These are phyloP conservation scores for Hypoxylon cercidicola DNA, from an alignment of 495 filamentous ascomycete species.

Conservation along the genomic window DNA sequence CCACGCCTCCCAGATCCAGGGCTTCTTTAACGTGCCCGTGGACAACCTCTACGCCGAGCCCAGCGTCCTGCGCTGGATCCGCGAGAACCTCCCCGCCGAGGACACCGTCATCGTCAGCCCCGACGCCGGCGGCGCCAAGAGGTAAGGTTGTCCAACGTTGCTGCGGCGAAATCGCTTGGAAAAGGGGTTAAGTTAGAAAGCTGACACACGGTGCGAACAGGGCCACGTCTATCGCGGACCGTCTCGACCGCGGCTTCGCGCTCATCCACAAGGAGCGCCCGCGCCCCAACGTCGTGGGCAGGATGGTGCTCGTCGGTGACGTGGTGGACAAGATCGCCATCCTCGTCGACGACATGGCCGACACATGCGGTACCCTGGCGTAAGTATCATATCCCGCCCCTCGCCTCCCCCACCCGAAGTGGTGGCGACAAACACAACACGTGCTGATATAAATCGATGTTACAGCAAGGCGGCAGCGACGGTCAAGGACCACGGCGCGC, in stretches of 20 bases:
- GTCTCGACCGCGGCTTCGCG: conserved; percentile 93
- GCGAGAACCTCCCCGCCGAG: conserved; percentile 81
- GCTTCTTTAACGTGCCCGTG: conserved; percentile 98
- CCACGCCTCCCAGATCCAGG: conserved; percentile 81
- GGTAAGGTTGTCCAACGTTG: conserved; percentile 63
- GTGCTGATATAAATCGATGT: conserved; percentile 11
- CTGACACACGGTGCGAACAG: conserved; percentile 50
- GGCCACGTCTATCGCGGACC: conserved; percentile 95
- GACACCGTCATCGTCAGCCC: conserved; percentile 96
- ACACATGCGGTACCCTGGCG: conserved; percentile 79
- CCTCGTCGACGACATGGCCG: conserved; percentile 90
- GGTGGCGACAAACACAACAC: neutral
- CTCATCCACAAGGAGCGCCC: conserved; percentile 98
- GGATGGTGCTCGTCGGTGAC: conserved; percentile 86
- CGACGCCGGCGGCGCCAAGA: conserved; percentile 95
- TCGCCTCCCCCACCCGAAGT: neutral
- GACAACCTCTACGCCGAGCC: conserved; percentile 98
- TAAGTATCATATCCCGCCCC: conserved; percentile 14
- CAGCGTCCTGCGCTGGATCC: conserved; percentile 88
- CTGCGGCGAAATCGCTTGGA: neutral
- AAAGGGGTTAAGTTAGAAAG: conserved; percentile 9
- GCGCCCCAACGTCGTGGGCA: conserved; percentile 92
- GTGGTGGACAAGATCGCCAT: conserved; percentile 72
- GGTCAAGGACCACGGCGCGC: conserved; percentile 88
- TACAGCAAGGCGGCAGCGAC: conserved; percentile 86